Evolutionary conservation across 2,329 filamentous ascomycete species (phyloP), one percentile per base, ranked within the genome.

Genomic region (Sphaerulina vaccinii): DNA sequence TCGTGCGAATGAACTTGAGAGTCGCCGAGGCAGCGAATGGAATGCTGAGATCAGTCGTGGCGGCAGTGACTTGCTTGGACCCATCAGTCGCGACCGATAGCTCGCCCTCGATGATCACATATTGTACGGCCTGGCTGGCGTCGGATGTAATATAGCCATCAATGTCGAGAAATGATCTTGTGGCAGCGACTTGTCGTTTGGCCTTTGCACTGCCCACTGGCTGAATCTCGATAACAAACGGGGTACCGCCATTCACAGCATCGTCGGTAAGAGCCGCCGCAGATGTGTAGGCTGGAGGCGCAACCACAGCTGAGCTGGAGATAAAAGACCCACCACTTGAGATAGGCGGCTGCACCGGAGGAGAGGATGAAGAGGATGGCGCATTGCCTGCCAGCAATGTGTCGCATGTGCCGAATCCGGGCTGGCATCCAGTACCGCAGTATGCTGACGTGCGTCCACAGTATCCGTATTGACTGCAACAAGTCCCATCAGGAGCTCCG

Each of bases 121-220:
- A 70, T 19, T 62, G 57, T 7, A 62, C 64, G 2, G 68, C 69
- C 23, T 56, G 19, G 18, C 51, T 60, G 9, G 55, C 46, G 35
- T 68, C 56, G 8, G 62, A 66, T 2, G 68, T 69, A 5, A 65
- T 67, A 49, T 68, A 67, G 9, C 69, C 68, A 35, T 66, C 63
- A 3, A 55, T 51, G 33, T 62, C 61, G 1, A 70, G 39, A 57
- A 63, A 71, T 13, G 60, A 59, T 5, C 55, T 52, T 13, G 24
- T 7, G 11, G 35, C 36, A 19, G 53, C 43, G 5, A 58, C 53
- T 48, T 66, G 65, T 46, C 62, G 51, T 54, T 49, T 62, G 45
- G 37, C 29, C 38, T 47, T 51, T 11, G 47, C 47, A 15, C 52
- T 19, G 44, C 42, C 44, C 15, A 46, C 51, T 2, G 51, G 54